Evolutionary conservation across 768 basidiomycete genomes (phyloP).

Genomic region (Phaeotremella skinneri): DNA sequence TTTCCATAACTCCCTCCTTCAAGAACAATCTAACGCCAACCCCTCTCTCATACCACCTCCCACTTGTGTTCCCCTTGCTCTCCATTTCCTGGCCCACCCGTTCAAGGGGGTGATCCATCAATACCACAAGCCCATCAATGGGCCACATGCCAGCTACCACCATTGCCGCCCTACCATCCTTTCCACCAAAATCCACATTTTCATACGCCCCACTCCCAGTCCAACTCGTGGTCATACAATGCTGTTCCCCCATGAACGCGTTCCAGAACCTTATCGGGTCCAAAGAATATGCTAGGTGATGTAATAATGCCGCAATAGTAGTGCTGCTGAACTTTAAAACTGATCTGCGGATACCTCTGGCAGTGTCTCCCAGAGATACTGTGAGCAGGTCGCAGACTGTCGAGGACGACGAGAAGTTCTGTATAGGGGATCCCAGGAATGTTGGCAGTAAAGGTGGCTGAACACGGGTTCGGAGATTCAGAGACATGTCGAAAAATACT

Average conservation of each 20-base stretch:
- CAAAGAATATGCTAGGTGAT: conserved; percentile 13
- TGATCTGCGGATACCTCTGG: not conserved
- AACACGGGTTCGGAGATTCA: conserved; percentile 8
- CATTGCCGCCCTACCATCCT: not conserved
- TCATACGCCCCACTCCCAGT: conserved; percentile 5
- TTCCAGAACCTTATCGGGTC: conserved; percentile 17
- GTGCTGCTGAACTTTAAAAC: not conserved
- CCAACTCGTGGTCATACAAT: conserved; percentile 13
- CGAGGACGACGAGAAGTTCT: conserved; percentile 5
- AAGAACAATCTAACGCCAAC: conserved; percentile 6
- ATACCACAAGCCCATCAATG: conserved; percentile 10
- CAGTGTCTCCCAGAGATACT: not conserved
- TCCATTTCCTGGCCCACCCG: not conserved
- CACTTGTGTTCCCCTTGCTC: no score
- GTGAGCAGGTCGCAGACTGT: not conserved
- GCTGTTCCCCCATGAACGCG: conserved; percentile 15
- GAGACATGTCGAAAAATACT: conserved; percentile 9
- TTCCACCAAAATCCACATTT: conserved; percentile 16
- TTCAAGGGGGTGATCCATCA: conserved; percentile 8
- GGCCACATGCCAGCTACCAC: conserved; percentile 9
- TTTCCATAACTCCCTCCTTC: conserved; percentile 7
- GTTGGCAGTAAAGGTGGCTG: conserved; percentile 1
- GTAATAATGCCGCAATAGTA: conserved; percentile 6
- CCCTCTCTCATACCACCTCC: conserved; percentile 16
- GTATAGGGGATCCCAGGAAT: conserved; percentile 14